Base-by-base conservation (phyloP, 1,284 basidiomycete genomes). In the Anthracocystis panici-leucophaei region DNA sequence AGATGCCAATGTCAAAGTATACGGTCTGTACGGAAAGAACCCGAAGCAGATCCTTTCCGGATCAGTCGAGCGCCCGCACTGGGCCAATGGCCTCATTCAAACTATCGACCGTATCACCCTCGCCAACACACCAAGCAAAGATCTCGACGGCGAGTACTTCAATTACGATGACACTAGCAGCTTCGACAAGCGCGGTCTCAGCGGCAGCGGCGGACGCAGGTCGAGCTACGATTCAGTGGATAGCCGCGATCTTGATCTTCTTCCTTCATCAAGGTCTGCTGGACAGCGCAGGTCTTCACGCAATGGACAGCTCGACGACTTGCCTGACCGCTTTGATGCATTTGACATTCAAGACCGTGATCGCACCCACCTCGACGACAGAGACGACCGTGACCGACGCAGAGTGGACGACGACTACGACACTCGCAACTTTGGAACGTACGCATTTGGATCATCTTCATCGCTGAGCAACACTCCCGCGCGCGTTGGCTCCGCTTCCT, bases 1-100 rank as follows among this genome's bases (percentile, higher is more conserved):
- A 53, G 97, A 99, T 55, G 84, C 86, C 20, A 87, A 87, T 59
- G 55, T 70, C 2, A 85, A 84, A 51, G 86, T 84, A 2, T 87
- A 87, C 56, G 79, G 84, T 6, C 54, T 57, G 12, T 44, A 44
- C 20, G 62, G 65, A 23, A 66, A 68, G 40, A 78, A 79, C 3
- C 67, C 82, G n/a, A 78, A 79, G 48, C 68, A 82, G 54, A 80
- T 85, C 49, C 72, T 85, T 10, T 60, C 72, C 5, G 83, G 83
- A 27, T 27, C 56, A 3, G 57, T 81, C 23, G 78, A 81, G 5
- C 49, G 61, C n/a, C 83, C 82, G 16, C 31, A 54, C 5, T 83
- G 70, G 62, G 71, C 80, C 20, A 29, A 23, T 11, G 52, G 53
- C 1, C 73, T 80, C 35, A 70, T 80, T 38, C 57, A 57, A 33